Base-by-base conservation (phyloP, 2,329 filamentous ascomycete genomes). In the Fusarium miscanthi region DNA sequence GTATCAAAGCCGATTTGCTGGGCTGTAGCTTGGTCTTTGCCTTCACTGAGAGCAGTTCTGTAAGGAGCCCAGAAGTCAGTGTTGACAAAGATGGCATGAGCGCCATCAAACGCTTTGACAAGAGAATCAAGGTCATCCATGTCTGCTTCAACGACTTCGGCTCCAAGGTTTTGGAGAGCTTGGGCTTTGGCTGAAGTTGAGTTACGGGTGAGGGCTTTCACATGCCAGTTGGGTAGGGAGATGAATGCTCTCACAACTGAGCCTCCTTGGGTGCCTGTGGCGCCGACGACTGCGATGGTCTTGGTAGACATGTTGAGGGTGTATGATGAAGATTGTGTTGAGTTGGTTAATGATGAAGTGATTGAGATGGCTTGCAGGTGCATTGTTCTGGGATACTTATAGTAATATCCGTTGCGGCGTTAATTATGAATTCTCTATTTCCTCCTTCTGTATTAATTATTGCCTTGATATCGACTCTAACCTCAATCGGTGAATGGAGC, bases 51-150 rank as follows among this genome's bases (percentile, higher is more conserved):
- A 0, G 81, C 77, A 5, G 79, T 74, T 61, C 79, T 79, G 70
- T 85, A 87, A 5, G 81, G 78, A 37, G 82, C 81, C 83, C 84
- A 88, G 77, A 87, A 89, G 65, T 88, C 83, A 0, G 87, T 89
- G 46, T 87, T 85, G 72, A 81, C 79, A 76, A 89, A 89, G 65
- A 89, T 85, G 52, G 83, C 77, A 61, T 84, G 80, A 6, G 83
- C 85, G 6, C 81, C 83, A 8, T 74, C 25, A 61, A 87, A 87
- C 2, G 83, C 84, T 0, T 71, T 46, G 37, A 79, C 68, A 14
- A 88, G 79, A 14, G 81, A 81, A 0, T 74, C 74, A 4, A 77
- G 65, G 46, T 86, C 80, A 42, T 84, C 80, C 48, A 87, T 77
- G 42, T 88, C 81, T 16, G 84, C 86, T 58, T 78, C 65, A 33